Conservation (phyloP, 23 red algal species). For the Gracilaria caudata region DNA sequence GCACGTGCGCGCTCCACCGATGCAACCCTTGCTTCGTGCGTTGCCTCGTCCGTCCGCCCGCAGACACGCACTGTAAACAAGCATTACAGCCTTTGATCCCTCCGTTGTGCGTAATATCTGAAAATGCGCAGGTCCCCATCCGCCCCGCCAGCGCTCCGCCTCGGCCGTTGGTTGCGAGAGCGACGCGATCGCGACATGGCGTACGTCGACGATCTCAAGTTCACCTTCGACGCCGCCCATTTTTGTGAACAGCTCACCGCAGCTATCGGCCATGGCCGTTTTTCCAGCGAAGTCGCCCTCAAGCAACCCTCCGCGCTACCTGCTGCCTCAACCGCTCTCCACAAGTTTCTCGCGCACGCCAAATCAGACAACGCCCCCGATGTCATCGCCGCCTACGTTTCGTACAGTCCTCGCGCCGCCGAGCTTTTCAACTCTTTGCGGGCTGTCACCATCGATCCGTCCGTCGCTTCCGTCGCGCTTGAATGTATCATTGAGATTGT, state of each 20-base stretch:
- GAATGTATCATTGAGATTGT: slow-evolving; percentile 57
- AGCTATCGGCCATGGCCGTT: slow-evolving; percentile 23
- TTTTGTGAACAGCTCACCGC: slow-evolving; percentile 25
- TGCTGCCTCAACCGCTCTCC: slow-evolving; percentile 24
- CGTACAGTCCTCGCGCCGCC: slow-evolving; percentile 28
- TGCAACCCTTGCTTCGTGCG: no score
- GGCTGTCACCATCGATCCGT: slow-evolving; percentile 19
- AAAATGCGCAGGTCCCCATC: no score
- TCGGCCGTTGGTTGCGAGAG: neutral
- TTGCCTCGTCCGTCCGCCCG: neutral
- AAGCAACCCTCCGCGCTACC: slow-evolving; percentile 19
- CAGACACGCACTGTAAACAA: neutral
- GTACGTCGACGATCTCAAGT: slow-evolving; percentile 47
- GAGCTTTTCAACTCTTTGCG: slow-evolving; percentile 49
- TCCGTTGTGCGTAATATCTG: no score
- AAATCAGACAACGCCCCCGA: neutral
- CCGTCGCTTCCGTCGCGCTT: slow-evolving; percentile 33
- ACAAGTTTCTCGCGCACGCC: slow-evolving; percentile 20
- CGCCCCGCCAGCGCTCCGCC: neutral
- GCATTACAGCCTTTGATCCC: neutral
- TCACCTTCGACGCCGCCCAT: slow-evolving; percentile 45
- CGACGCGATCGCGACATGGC: neutral
- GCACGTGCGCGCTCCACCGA: neutral
- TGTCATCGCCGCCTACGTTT: slow-evolving; percentile 59
- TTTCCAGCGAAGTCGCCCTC: slow-evolving; percentile 14